Evolutionary conservation across 192 early-diverging fungal genomes (phyloP).

Genomic region (Coemansia furcata): DNA sequence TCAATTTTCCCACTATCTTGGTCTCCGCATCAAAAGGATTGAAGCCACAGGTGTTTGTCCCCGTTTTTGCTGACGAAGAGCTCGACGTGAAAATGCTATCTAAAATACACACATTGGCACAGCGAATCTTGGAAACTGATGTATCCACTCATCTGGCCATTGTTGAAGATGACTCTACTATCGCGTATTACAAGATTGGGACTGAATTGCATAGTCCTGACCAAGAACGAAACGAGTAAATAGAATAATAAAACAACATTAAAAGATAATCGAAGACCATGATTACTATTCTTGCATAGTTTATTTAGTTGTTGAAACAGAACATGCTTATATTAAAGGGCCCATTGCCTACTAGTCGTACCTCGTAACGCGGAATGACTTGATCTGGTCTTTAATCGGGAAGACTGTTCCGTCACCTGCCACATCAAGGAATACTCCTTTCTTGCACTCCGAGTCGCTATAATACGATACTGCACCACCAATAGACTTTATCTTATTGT

Average conservation of each 20-base stretch:
- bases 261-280: no score
- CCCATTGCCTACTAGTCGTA: no score
- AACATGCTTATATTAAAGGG: no score
- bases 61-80: conserved; percentile 19
- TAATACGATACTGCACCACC: not conserved
- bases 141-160: conserved; percentile 26
- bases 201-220: not conserved
- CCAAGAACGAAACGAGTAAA: not conserved
- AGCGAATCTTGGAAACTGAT: not conserved
- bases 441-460: not conserved
- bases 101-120: not conserved
- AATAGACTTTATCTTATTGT: not conserved
- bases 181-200: conserved; percentile 30
- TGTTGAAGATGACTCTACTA: conserved; percentile 32
- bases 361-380: no score
- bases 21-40: not conserved
- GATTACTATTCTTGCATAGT: no score
- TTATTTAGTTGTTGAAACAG: no score
- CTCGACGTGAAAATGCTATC: conserved; percentile 1
- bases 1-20: conserved; percentile 9
- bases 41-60: conserved; percentile 19
- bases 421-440: not conserved
- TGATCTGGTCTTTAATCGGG: no score
- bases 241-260: no score
- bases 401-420: no score